These are phyloP conservation scores for Sisymbrium irio DNA, from an alignment of 345 rosid species.

Conservation along the genomic window DNA sequence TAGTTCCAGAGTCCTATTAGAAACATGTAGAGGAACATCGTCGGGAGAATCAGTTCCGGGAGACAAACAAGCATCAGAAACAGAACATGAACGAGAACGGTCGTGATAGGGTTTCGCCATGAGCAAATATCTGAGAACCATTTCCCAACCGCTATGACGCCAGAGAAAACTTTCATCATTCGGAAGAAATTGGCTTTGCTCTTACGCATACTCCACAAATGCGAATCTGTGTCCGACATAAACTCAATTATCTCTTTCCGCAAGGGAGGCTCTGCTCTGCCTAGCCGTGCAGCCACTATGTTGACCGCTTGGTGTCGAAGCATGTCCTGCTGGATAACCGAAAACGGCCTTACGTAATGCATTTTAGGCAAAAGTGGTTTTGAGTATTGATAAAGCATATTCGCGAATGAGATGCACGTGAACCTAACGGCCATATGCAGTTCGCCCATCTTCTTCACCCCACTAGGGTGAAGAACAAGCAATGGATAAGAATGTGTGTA, in stretches of 20 bases:
- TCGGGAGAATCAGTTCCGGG: slow-evolving; percentile 88
- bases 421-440: slow-evolving; percentile 84
- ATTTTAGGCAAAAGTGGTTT: slow-evolving; percentile 88
- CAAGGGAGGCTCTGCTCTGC: slow-evolving; percentile 92
- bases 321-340: slow-evolving; percentile 85
- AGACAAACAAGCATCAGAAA: slow-evolving; percentile 81
- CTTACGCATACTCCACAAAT: slow-evolving; percentile 95
- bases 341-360: slow-evolving; percentile 84
- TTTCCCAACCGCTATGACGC: slow-evolving; percentile 68
- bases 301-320: slow-evolving; percentile 81
- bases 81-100: slow-evolving; percentile 83
- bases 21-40: slow-evolving; percentile 87
- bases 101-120: slow-evolving; percentile 87
- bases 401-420: slow-evolving; percentile 70
- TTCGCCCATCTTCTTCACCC: slow-evolving; percentile 98
- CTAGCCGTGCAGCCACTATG: slow-evolving; percentile 74
- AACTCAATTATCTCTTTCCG: slow-evolving; percentile 93
- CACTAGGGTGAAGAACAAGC: slow-evolving; percentile 82
- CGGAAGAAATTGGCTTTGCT: slow-evolving; percentile 95
- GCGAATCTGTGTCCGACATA: slow-evolving; percentile 92
- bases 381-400: slow-evolving; percentile 85
- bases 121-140: slow-evolving; percentile 85
- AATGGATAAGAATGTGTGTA: slow-evolving; percentile 91
- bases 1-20: slow-evolving; percentile 89
- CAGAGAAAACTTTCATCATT: slow-evolving; percentile 76